Percentiles rank a stretch among this genome's conserved stretches.
phyloP scores from a whole-genome alignment of 768 basidiomycete species.

The Epithele typhae region DNA sequence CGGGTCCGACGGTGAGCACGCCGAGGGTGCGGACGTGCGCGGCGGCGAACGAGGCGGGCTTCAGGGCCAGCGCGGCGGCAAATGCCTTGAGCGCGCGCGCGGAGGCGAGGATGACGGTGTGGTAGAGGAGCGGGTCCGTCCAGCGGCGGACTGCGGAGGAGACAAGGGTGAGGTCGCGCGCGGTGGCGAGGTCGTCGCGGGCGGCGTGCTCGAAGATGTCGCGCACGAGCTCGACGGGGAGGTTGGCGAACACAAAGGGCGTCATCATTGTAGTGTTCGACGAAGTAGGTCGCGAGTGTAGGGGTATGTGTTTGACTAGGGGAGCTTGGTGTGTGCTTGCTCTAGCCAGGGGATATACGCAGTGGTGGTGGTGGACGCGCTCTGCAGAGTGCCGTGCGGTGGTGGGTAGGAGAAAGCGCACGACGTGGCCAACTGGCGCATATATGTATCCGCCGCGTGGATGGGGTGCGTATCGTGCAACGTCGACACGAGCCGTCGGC shows the following conservation, averaged over 20 bases:
- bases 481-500: slow-evolving; percentile 4
- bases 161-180: slow-evolving; percentile 32
- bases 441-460: slow-evolving; percentile 5
- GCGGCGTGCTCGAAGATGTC: slow-evolving; percentile 35
- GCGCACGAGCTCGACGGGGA: slow-evolving; percentile 33
- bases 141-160: slow-evolving; percentile 29
- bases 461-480: no score
- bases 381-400: no score
- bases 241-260: slow-evolving; percentile 19
- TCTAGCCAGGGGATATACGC: no score
- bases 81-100: slow-evolving; percentile 28
- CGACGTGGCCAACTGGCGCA: neutral
- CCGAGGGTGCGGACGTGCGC: slow-evolving; percentile 29
- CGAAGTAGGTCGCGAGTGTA: no score
- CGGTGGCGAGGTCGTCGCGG: slow-evolving; percentile 20
- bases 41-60: slow-evolving; percentile 21
- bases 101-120: slow-evolving; percentile 33
- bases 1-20: slow-evolving; percentile 33
- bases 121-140: slow-evolving; percentile 33
- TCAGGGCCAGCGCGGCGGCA: slow-evolving; percentile 22
- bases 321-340: no score
- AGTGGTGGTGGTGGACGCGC: no score
- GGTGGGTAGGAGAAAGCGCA: slow-evolving; percentile 1
- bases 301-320: no score
- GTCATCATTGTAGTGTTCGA: slow-evolving; percentile 3